Conservation (phyloP, 2,329 filamentous ascomycete species). For the Ramichloridium luteum region DNA sequence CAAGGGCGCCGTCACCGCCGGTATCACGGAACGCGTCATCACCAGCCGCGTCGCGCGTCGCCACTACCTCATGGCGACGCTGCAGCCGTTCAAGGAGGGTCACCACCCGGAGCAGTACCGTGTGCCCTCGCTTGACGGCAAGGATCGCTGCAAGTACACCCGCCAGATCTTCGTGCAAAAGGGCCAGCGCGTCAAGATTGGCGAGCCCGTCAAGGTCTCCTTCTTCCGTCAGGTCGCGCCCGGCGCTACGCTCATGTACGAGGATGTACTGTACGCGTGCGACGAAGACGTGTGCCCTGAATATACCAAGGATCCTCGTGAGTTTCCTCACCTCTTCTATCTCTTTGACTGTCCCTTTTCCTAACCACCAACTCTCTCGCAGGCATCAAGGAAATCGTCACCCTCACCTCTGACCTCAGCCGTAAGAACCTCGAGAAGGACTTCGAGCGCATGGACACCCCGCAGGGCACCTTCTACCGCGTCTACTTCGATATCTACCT, state of each 20-base stretch:
- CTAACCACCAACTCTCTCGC: slow-evolving; percentile 8
- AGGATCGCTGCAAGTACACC: slow-evolving; percentile 97
- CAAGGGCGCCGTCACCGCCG: slow-evolving; percentile 93
- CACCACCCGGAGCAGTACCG: slow-evolving; percentile 98
- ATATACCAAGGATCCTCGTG: slow-evolving; percentile 98
- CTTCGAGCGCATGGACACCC: slow-evolving; percentile 98
- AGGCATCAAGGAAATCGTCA: slow-evolving; percentile 99
- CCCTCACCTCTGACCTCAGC: slow-evolving; percentile 88
- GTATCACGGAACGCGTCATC: slow-evolving; percentile 92
- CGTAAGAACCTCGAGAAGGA: slow-evolving; percentile 98
- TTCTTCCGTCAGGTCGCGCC: slow-evolving; percentile 98
- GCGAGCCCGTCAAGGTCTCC: slow-evolving; percentile 95
- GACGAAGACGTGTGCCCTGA: slow-evolving; percentile 97
- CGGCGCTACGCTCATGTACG: slow-evolving; percentile 96
- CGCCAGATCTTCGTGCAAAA: slow-evolving; percentile 98
- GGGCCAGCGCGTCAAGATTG: slow-evolving; percentile 97
- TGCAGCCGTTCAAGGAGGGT: slow-evolving; percentile 97
- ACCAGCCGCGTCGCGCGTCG: slow-evolving; percentile 93
- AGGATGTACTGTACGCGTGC: slow-evolving; percentile 94
- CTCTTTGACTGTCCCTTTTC: slow-evolving; percentile 1
- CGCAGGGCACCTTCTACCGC: slow-evolving; percentile 90
- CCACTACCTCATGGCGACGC: slow-evolving; percentile 97
- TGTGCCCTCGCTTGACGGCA: slow-evolving; percentile 89
- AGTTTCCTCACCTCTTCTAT: slow-evolving; percentile 34
- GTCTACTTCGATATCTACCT: slow-evolving; percentile 62